phyloP scores from a whole-genome alignment of 768 basidiomycete genomes.

The Pleurotus pulmonarius region DNA sequence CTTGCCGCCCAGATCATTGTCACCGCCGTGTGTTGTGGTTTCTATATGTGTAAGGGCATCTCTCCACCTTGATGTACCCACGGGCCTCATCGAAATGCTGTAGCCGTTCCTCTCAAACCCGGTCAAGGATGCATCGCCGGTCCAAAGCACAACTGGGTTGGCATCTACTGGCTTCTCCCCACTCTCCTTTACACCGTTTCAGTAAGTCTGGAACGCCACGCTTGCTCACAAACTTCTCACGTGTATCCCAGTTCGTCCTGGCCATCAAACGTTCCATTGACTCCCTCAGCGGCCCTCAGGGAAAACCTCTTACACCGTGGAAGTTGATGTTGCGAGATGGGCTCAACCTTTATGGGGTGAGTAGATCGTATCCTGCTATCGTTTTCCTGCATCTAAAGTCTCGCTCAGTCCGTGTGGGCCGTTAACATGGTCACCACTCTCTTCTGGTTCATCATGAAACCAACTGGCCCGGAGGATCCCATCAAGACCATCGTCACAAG shows the following conservation, averaged over 20 bases:
- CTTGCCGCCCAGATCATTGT: constrained; percentile 66
- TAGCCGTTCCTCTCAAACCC: constrained; percentile 64
- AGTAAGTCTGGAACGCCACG: constrained; percentile 31
- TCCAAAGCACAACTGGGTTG: constrained; percentile 77
- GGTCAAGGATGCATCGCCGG: constrained; percentile 88
- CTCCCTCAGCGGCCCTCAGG: constrained; percentile 39
- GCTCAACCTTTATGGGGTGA: constrained; percentile 76
- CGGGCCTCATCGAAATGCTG: constrained; percentile 3
- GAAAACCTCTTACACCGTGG: constrained; percentile 64
- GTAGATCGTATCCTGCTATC: constrained; percentile 18
- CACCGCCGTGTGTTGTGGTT: constrained; percentile 73
- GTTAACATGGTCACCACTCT: constrained; percentile 82
- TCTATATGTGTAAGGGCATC: constrained; percentile 60
- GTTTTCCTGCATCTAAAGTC: constrained; percentile 4
- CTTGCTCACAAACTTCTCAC: too few species aligned
- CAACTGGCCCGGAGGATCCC: constrained; percentile 57
- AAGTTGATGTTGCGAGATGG: constrained; percentile 90
- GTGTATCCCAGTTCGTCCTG: constrained; percentile 43
- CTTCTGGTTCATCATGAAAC: constrained; percentile 83
- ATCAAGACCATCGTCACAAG: constrained; percentile 80
- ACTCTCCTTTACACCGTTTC: constrained; percentile 69
- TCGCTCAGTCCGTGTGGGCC: constrained; percentile 59
- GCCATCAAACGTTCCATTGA: constrained; percentile 57
- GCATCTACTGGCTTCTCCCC: constrained; percentile 80
- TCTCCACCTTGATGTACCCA: constrained; percentile 5